A percentile compares a stretch with the other conserved stretches of the same genome.
Evolutionary conservation across 805 yeast species (phyloP).

Genomic region (Saturnispora besseyi): DNA sequence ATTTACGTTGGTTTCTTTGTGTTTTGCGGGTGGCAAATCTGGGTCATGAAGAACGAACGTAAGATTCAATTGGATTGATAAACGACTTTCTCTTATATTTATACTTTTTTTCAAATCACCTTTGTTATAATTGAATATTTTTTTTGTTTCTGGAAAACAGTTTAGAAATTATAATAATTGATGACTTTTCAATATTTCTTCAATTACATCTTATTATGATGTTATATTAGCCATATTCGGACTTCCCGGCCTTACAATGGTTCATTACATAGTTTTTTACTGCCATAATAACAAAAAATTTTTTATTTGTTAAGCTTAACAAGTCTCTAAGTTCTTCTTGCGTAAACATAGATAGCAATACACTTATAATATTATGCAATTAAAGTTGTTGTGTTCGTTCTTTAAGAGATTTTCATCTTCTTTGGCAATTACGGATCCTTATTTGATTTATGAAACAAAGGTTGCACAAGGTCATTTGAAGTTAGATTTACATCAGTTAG

Average conservation of each 20-base stretch:
- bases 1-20: slow-evolving; percentile 73
- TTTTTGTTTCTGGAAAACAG: slow-evolving; percentile 1
- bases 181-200: background rate
- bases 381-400: background rate
- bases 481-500: slow-evolving; percentile 50
- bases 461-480: slow-evolving; percentile 42
- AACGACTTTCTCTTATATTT: background rate
- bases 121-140: background rate
- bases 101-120: background rate
- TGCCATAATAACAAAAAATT: background rate
- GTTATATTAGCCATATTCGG: background rate
- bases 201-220: background rate
- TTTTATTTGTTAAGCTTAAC: background rate
- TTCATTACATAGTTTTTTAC: background rate
- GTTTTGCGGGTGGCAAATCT: slow-evolving; percentile 85
- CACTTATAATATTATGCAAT: background rate
- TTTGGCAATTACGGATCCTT: slow-evolving; percentile 48
- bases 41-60: slow-evolving; percentile 51
- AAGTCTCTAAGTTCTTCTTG: background rate
- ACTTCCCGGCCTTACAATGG: background rate
- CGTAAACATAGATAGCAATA: background rate
- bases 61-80: slow-evolving; percentile 43
- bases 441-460: slow-evolving; percentile 43
- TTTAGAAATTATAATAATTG: background rate
- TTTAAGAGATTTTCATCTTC: background rate